Evolutionary conservation across 805 yeast genomes (phyloP).

Genomic region (Suhomyces vadensis): DNA sequence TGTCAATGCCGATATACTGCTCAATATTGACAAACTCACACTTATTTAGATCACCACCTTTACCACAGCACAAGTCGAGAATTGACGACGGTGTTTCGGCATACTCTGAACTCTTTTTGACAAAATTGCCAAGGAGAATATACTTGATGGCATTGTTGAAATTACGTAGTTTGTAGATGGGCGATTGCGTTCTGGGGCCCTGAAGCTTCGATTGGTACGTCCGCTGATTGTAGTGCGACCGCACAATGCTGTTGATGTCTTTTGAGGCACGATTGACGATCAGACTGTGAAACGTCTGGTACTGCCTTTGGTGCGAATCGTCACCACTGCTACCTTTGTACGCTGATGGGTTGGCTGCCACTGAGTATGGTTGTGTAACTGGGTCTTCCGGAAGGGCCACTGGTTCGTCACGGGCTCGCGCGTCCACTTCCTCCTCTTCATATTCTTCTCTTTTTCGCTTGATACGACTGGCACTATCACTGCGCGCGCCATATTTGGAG

Average conservation of each 20-base stretch:
- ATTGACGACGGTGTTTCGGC: conserved; percentile 43
- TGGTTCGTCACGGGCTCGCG: too few relatives aligned
- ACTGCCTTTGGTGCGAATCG: conserved; percentile 14
- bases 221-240: conserved; percentile 83
- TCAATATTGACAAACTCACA: conserved; percentile 74
- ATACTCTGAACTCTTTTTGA: conserved; percentile 30
- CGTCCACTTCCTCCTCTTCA: not conserved
- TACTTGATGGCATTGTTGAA: conserved; percentile 93
- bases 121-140: conserved; percentile 72
- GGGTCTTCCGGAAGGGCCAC: conserved; percentile 3
- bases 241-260: conserved; percentile 65
- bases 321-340: conserved; percentile 1
- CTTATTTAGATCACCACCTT: conserved; percentile 94
- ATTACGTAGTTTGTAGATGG: conserved; percentile 80
- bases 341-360: conserved; percentile 7
- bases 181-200: conserved; percentile 67
- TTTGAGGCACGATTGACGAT: conserved; percentile 35
- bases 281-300: conserved; percentile 41
- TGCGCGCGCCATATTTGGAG: conserved; percentile 16
- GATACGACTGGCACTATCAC: conserved; percentile 1
- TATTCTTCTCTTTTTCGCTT: conserved; percentile 6
- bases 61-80: conserved; percentile 93
- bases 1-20: conserved; percentile 87
- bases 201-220: conserved; percentile 65
- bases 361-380: not conserved